phyloP scores from a whole-genome alignment of 805 yeast genomes.

The Barnettozyma siamensis region DNA sequence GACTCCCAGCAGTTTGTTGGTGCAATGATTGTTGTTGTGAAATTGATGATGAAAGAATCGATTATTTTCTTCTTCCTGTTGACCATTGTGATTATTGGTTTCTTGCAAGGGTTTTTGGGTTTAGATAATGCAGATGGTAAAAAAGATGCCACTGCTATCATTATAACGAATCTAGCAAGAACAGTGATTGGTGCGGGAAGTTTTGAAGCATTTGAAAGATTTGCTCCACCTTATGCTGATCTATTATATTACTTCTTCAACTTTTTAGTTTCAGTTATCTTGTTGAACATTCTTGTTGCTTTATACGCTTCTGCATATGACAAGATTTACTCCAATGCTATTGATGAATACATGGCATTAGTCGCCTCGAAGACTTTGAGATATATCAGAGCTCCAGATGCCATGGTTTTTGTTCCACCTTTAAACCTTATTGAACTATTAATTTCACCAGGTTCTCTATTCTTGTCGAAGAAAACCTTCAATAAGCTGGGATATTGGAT shows the following conservation, averaged over 20 bases:
- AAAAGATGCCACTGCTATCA: conserved; percentile 62
- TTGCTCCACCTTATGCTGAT: conserved; percentile 85
- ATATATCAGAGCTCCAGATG: conserved; percentile 85
- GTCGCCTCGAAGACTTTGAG: conserved; percentile 80
- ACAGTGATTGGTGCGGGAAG: conserved; percentile 74
- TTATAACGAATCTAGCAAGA: conserved; percentile 58
- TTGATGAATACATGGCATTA: conserved; percentile 78
- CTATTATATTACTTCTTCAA: conserved; percentile 71
- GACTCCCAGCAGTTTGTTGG: conserved; percentile 83
- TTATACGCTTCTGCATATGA: conserved; percentile 81
- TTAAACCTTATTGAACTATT: conserved; percentile 66
- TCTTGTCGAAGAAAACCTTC: conserved; percentile 30
- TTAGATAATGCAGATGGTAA: conserved; percentile 85
- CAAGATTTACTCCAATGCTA: conserved; percentile 73
- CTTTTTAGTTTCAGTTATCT: conserved; percentile 65
- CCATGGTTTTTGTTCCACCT: conserved; percentile 80
- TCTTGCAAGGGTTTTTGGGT: conserved; percentile 82
- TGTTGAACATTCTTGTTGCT: conserved; percentile 81
- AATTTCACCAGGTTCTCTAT: conserved; percentile 39
- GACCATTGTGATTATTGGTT: conserved; percentile 66
- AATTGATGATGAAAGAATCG: conserved; percentile 84
- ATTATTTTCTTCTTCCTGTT: conserved; percentile 74
- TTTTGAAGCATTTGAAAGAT: conserved; percentile 59
- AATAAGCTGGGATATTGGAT: conserved; percentile 45
- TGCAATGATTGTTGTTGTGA: conserved; percentile 79